phyloP scores from a whole-genome alignment of 2,329 filamentous ascomycete genomes.

The Conoideocrella luteorostrata region DNA sequence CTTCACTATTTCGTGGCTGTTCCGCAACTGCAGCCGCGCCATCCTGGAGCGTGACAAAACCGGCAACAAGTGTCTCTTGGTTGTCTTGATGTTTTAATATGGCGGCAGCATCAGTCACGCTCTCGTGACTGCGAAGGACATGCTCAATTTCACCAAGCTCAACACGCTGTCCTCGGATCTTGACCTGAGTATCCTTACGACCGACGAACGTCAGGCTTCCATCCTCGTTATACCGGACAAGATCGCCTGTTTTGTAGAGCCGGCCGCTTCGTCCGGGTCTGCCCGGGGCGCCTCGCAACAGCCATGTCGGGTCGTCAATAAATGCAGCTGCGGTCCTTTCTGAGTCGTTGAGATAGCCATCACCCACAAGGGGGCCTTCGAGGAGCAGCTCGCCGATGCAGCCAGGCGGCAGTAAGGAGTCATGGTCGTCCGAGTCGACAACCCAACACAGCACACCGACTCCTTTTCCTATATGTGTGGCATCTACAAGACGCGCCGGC shows the following conservation, averaged over 20 bases:
- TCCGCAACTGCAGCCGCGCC: too few species aligned
- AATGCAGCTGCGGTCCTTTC: conserved; percentile 52
- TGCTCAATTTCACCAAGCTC: conserved; percentile 30
- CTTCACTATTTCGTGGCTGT: too few species aligned
- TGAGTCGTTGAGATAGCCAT: background rate
- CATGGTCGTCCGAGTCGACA: background rate
- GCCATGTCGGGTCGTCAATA: conserved; percentile 49
- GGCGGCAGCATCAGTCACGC: too few species aligned
- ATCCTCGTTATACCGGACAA: conserved; percentile 23
- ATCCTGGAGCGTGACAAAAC: too few species aligned
- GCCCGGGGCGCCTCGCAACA: conserved; percentile 31
- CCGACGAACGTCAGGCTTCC: conserved; percentile 17
- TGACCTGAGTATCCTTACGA: conserved; percentile 31
- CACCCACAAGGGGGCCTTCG: conserved; percentile 2
- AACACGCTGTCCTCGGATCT: conserved; percentile 47
- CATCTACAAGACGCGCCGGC: conserved; percentile 35
- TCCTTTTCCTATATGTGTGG: background rate
- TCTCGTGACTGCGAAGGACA: too few species aligned
- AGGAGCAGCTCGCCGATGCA: conserved; percentile 3
- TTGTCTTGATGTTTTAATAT: too few species aligned
- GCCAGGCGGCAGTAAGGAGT: background rate
- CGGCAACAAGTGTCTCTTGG: too few species aligned
- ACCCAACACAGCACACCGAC: conserved; percentile 3
- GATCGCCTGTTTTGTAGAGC: conserved; percentile 18
- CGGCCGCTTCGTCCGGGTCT: conserved; percentile 19